Percentiles rank a stretch among this genome's conserved stretches.
These are phyloP conservation scores for Candida sanyaensis DNA, from an alignment of 1,139 yeast species.

Conservation along the genomic window DNA sequence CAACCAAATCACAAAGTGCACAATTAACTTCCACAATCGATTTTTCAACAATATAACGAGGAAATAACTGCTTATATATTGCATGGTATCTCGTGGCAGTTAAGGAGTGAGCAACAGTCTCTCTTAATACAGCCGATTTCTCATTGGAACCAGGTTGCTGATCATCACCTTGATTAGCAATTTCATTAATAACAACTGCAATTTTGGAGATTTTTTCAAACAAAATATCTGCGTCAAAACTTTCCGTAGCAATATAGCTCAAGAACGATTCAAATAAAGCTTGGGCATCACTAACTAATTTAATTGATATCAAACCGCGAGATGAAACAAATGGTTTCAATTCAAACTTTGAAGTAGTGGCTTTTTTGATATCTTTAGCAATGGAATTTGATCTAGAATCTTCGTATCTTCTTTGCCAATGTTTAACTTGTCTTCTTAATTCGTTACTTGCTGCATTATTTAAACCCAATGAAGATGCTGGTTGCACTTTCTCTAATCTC, in stretches of 20 bases:
- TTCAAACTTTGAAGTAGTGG: slow-evolving; percentile 25
- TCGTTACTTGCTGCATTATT: slow-evolving; percentile 23
- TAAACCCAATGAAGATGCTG: slow-evolving; percentile 14
- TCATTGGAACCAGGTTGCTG: slow-evolving; percentile 36
- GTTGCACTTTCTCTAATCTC: slow-evolving; percentile 26
- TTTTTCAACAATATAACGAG: slow-evolving; percentile 72
- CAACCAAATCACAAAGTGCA: slow-evolving; percentile 69
- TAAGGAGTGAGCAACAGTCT: slow-evolving; percentile 73
- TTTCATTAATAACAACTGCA: slow-evolving; percentile 50
- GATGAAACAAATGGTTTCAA: slow-evolving; percentile 35
- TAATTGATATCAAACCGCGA: slow-evolving; percentile 47
- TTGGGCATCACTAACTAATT: slow-evolving; percentile 47
- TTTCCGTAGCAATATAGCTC: slow-evolving; percentile 31
- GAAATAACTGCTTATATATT: slow-evolving; percentile 62
- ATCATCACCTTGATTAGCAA: slow-evolving; percentile 46
- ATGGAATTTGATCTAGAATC: slow-evolving; percentile 35
- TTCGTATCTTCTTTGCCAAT: slow-evolving; percentile 53
- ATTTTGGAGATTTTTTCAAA: slow-evolving; percentile 59
- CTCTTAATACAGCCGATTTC: slow-evolving; percentile 51
- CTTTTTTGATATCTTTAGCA: slow-evolving; percentile 21
- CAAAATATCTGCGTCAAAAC: slow-evolving; percentile 40
- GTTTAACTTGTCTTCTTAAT: slow-evolving; percentile 31
- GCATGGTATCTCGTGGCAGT: slow-evolving; percentile 81
- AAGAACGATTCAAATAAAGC: slow-evolving; percentile 49
- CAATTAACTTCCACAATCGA: slow-evolving; percentile 77